A percentile compares a stretch with the other conserved stretches of the same genome.
Evolutionary conservation across 768 basidiomycete genomes (phyloP).

Genomic region (Boletellus ananas): DNA sequence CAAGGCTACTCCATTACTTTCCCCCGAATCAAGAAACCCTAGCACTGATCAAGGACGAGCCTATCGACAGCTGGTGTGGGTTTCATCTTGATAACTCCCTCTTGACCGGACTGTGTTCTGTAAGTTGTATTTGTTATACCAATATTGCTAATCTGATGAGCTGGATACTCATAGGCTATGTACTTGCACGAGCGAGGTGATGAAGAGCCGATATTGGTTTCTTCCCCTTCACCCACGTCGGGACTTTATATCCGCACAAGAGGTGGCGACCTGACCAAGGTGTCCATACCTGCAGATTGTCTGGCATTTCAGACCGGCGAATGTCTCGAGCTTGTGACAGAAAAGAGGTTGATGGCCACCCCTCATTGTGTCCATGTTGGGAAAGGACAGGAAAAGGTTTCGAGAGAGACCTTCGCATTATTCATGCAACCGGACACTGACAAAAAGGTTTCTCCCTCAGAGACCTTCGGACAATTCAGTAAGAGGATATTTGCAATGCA

Average conservation of each 20-base stretch:
- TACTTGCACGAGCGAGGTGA: conserved; percentile 56
- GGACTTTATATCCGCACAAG: conserved; percentile 92
- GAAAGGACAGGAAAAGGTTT: conserved; percentile 47
- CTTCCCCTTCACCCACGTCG: conserved; percentile 69
- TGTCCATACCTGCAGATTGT: conserved; percentile 79
- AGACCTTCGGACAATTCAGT: conserved; percentile 90
- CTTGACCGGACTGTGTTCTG: conserved; percentile 90
- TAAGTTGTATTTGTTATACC: conserved; percentile 31
- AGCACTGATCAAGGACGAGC: conserved; percentile 48
- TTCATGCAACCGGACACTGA: conserved; percentile 89
- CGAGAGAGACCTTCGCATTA: conserved; percentile 84
- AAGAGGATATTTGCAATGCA: conserved; percentile 71
- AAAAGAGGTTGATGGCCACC: conserved; percentile 77
- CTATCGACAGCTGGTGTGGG: conserved; percentile 89
- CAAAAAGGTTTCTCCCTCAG: conserved; percentile 60
- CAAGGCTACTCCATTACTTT: conserved; percentile 94
- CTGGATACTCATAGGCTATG: conserved; percentile 57
- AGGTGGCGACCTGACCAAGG: conserved; percentile 72
- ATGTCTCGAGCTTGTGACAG: conserved; percentile 87
- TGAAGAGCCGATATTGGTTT: conserved; percentile 44
- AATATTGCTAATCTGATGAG: conserved; percentile 1
- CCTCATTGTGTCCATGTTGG: conserved; percentile 92
- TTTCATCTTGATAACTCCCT: conserved; percentile 91
- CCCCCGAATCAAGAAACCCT: conserved; percentile 51
- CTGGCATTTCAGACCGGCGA: conserved; percentile 98